Percentiles rank a stretch among this genome's conserved stretches.
phyloP scores from a whole-genome alignment of 257 asterid species.

The Nicotiana knightiana region DNA sequence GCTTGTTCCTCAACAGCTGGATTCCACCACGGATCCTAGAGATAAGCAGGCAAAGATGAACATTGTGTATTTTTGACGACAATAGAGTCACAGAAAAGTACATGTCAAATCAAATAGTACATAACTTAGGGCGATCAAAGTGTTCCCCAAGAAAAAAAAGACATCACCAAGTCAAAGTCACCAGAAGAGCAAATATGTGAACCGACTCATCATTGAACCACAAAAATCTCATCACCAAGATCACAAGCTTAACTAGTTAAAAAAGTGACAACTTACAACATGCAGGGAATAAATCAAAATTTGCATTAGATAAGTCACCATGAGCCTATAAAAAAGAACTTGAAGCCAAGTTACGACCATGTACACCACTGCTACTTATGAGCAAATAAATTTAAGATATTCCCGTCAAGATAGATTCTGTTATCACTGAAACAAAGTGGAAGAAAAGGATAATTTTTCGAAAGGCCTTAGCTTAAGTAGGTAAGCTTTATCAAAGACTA shows the following conservation, averaged over 20 bases:
- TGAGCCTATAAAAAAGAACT: not conserved
- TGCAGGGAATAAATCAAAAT: not conserved
- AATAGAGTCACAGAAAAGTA: not conserved
- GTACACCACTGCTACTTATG: not conserved
- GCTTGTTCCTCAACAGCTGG: conserved; percentile 99
- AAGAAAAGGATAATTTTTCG: not conserved
- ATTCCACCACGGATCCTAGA: conserved; percentile 99
- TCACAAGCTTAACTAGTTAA: not conserved
- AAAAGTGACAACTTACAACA: not conserved
- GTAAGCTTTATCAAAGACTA: not conserved
- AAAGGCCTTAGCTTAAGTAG: not conserved
- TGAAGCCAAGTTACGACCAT: not conserved
- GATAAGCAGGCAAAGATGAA: conserved; percentile 1
- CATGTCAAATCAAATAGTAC: not conserved
- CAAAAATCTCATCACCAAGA: not conserved
- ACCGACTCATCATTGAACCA: not conserved
- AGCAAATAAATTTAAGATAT: not conserved
- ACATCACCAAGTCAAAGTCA: not conserved
- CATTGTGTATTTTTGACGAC: not conserved
- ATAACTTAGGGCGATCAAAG: not conserved
- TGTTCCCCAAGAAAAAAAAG: not conserved
- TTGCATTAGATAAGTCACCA: not conserved
- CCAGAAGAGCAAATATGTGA: not conserved
- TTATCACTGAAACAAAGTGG: not conserved
- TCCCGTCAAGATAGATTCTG: not conserved